Percentiles rank a stretch among this genome's conserved stretches.
phyloP scores from a whole-genome alignment of 768 basidiomycete species.

The Royoungia palumana region DNA sequence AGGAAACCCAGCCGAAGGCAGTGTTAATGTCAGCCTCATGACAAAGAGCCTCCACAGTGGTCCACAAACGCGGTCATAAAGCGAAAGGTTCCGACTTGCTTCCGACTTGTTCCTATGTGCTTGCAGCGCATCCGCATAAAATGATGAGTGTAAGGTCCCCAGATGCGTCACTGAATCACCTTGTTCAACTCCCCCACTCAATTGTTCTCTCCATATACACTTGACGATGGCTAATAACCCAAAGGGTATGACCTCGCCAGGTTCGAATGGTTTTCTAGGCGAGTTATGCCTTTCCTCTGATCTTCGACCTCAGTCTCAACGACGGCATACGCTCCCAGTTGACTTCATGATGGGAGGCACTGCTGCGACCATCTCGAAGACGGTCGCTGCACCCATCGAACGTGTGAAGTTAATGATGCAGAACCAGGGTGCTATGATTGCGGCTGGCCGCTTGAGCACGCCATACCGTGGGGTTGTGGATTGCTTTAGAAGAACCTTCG shows the following conservation, averaged over 20 bases:
- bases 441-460: constrained; percentile 34
- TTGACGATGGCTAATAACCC: constrained; percentile 7
- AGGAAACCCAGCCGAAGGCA: neutral
- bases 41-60: neutral
- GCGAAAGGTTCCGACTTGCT: neutral
- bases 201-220: neutral
- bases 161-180: neutral
- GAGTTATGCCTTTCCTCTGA: neutral
- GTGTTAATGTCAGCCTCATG: neutral
- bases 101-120: constrained; percentile 16
- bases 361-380: constrained; percentile 36
- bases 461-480: constrained; percentile 37
- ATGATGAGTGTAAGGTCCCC: neutral
- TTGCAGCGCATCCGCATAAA: constrained; percentile 5
- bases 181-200: constrained; percentile 15
- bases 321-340: constrained; percentile 14
- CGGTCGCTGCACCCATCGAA: constrained; percentile 39
- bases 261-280: constrained; percentile 20
- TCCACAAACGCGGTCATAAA: neutral
- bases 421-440: constrained; percentile 38
- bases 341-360: constrained; percentile 39
- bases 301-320: constrained; percentile 2
- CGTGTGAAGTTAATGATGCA: constrained; percentile 40
- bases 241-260: neutral
- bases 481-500: constrained; percentile 33